Evolutionary conservation across 2,329 filamentous ascomycete genomes (phyloP).

Genomic region (Anthostomella pinea): DNA sequence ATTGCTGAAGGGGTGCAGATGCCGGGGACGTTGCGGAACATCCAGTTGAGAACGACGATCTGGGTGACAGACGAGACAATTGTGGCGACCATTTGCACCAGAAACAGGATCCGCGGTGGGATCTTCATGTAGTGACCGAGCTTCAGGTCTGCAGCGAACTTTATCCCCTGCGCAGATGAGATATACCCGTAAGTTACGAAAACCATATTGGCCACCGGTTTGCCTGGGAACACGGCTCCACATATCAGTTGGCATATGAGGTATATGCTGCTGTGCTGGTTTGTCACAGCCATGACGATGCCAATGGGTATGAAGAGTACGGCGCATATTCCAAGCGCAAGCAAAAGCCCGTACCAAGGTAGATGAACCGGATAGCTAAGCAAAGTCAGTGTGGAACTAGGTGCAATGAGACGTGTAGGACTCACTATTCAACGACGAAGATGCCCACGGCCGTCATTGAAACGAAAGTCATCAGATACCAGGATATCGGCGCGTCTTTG

Average conservation of each 20-base stretch:
- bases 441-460: conserved; percentile 77
- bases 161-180: conserved; percentile 82
- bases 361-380: conserved; percentile 74
- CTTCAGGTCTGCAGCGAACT: conserved; percentile 84
- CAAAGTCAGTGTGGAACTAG: conserved; percentile 9
- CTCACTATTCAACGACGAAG: conserved; percentile 80
- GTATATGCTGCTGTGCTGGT: conserved; percentile 84
- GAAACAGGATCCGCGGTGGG: conserved; percentile 73
- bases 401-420: conserved; percentile 15
- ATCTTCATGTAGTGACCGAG: conserved; percentile 88
- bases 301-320: conserved; percentile 87
- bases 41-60: conserved; percentile 85
- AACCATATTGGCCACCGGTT: conserved; percentile 88
- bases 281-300: conserved; percentile 90
- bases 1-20: conserved; percentile 79
- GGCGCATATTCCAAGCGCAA: conserved; percentile 74
- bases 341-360: conserved; percentile 81
- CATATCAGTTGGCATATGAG: conserved; percentile 84
- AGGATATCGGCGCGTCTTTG: conserved; percentile 74
- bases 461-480: conserved; percentile 75
- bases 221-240: conserved; percentile 76
- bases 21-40: conserved; percentile 73
- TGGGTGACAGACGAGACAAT: conserved; percentile 76
- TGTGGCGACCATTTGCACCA: conserved; percentile 74
- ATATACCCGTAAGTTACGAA: conserved; percentile 92